phyloP scores from a whole-genome alignment of 768 basidiomycete species.

The Leccinum boreale region DNA sequence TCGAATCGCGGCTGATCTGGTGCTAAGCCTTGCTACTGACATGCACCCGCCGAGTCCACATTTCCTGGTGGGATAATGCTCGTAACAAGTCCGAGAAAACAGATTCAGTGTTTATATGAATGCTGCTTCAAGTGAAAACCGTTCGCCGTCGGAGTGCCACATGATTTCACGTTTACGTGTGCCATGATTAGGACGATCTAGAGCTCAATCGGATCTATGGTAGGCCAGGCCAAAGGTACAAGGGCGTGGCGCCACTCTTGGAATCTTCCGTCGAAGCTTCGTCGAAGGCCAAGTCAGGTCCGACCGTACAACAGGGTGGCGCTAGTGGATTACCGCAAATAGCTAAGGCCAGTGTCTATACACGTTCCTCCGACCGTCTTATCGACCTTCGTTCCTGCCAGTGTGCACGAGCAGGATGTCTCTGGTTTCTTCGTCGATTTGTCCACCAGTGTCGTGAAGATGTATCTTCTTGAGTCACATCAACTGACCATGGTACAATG shows the following conservation, averaged over 20 bases:
- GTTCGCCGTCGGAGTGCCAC: not conserved
- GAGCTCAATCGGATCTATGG: too few relatives aligned
- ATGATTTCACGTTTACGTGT: not conserved
- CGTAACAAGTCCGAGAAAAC: not conserved
- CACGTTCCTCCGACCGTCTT: not conserved
- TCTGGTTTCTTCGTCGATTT: too few relatives aligned
- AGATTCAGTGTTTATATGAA: not conserved
- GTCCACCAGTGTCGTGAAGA: too few relatives aligned
- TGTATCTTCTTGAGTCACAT: too few relatives aligned
- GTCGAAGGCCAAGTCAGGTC: not conserved
- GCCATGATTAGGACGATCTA: not conserved
- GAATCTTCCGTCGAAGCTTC: not conserved
- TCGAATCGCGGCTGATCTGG: too few relatives aligned
- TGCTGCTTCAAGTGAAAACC: not conserved
- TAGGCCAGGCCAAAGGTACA: not conserved
- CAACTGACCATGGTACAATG: too few relatives aligned
- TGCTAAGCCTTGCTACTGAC: too few relatives aligned
- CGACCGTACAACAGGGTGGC: not conserved
- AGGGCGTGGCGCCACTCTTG: not conserved
- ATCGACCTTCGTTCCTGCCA: too few relatives aligned
- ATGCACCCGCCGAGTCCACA: too few relatives aligned
- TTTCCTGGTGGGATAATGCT: not conserved
- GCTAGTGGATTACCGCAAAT: not conserved
- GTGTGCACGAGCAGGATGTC: too few relatives aligned
- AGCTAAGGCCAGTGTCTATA: not conserved